phyloP scores from a whole-genome alignment of 352 stramenopile genomes.

The Pythium folliculosum region DNA sequence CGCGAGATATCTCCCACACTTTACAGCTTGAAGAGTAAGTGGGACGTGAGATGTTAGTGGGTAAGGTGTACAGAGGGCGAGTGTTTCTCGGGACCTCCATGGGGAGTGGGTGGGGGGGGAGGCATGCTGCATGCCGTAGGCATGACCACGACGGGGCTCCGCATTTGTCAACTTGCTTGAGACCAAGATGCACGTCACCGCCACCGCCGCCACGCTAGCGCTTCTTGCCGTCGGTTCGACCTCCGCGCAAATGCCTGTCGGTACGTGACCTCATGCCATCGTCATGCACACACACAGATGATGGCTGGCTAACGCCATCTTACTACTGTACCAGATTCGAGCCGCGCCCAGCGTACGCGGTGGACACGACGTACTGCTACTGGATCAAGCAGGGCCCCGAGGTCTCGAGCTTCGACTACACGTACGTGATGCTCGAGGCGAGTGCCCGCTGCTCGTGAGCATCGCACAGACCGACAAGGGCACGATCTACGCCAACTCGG shows the following conservation, averaged over 20 bases:
- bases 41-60: no score
- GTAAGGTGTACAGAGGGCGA: no score
- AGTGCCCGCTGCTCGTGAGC: constrained; percentile 65
- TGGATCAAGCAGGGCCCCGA: constrained; percentile 73
- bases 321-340: background rate
- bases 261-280: no score
- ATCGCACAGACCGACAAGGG: constrained; percentile 47
- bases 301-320: background rate
- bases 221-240: constrained; percentile 20
- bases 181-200: background rate
- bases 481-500: constrained; percentile 1
- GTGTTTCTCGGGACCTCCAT: no score
- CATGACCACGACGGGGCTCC: no score
- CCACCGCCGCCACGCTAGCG: constrained; percentile 7
- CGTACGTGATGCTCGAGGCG: constrained; percentile 57
- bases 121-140: no score
- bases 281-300: no score
- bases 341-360: background rate
- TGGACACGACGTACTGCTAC: constrained; percentile 66
- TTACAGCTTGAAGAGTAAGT: no score
- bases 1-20: no score
- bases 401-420: constrained; percentile 69
- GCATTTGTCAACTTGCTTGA: no score
- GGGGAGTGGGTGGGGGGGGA: no score
- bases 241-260: no score